A percentile compares a stretch with the other conserved stretches of the same genome.
Evolutionary conservation across 352 stramenopile species (phyloP).

Genomic region (Pythium volutum): DNA sequence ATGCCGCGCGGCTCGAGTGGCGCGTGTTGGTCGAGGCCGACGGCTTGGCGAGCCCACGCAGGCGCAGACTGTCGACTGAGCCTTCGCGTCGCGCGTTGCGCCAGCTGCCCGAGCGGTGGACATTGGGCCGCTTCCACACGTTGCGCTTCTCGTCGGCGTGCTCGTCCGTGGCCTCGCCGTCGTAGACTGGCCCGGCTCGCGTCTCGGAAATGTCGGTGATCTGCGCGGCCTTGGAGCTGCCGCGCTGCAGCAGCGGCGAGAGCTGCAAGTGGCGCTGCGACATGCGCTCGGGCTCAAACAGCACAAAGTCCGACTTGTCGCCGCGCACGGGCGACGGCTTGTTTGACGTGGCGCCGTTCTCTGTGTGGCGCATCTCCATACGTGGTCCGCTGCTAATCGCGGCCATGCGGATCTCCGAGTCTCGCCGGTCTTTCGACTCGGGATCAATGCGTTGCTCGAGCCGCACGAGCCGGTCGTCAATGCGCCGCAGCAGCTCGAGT

Average conservation of each 20-base stretch:
- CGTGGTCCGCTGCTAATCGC: not conserved
- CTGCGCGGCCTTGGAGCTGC: slow-evolving; percentile 10
- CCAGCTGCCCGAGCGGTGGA: slow-evolving; percentile 47
- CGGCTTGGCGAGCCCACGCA: slow-evolving; percentile 33
- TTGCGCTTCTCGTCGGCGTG: slow-evolving; percentile 35
- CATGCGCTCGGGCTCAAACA: slow-evolving; percentile 58
- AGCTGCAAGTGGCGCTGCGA: slow-evolving; percentile 54
- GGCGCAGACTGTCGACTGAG: slow-evolving; percentile 32
- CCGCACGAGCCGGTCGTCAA: slow-evolving; percentile 47
- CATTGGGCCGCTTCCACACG: slow-evolving; percentile 28
- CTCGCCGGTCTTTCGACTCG: slow-evolving; percentile 43
- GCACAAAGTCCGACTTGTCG: slow-evolving; percentile 27
- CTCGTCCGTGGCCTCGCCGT: slow-evolving; percentile 29
- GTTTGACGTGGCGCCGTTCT: not conserved
- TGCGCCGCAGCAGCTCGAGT: slow-evolving; percentile 35
- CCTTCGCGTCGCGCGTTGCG: slow-evolving; percentile 42
- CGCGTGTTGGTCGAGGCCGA: slow-evolving; percentile 8
- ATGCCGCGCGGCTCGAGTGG: slow-evolving; percentile 32
- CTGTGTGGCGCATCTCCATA: not conserved
- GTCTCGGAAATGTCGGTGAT: slow-evolving; percentile 2
- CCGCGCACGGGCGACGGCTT: not conserved
- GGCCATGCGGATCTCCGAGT: slow-evolving; percentile 38
- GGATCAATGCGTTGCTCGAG: slow-evolving; percentile 49
- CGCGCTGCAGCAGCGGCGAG: slow-evolving; percentile 14
- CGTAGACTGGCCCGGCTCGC: slow-evolving; percentile 7